Evolutionary conservation across 176 grass and related monocot genomes (phyloP), one percentile per base, ranked within the genome.

Genomic region (Oryza rufipogon): DNA sequence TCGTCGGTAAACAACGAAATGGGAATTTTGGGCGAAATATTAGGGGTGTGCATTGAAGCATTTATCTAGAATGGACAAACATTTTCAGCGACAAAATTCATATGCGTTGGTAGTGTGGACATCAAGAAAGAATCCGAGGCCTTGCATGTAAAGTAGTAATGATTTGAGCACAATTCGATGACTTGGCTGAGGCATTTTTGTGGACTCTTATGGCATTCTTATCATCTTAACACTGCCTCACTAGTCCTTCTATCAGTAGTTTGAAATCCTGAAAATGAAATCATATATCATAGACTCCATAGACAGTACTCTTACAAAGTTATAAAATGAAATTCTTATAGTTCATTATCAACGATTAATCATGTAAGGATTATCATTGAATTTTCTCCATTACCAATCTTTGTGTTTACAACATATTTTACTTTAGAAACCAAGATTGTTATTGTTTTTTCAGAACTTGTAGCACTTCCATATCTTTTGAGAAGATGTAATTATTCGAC

Each of bases 81-180:
- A 22, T 64, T 77, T 64, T 5, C 72, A 68, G 34, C 38, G 38
- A 39, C 23, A 23, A 7, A 1, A 39, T 39, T 39, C 38, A 39
- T 39, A 39, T 66, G 46, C 86, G 83, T 45, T 33, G 5, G 5
- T n/a, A 66, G 6, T 56, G n/a, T 16, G 11, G 46, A 64, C 64
- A 69, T 58, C 25, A 36, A 77, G 48, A 4, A 23, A 2, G 10
- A 23, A 39, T 39, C 13, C 46, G 41, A 75, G 26, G 34, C n/a
- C 28, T 52, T 61, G 33, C 46, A 7, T 75, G n/a, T 70, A 19
- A 26, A 26, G 38, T 26, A 16, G 38, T 26, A 73, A 34, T 71
- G 14, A 16, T 54, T 79, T 83, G 52, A 73, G 73, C 48, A 12
- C 52, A 80, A 28, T 74, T 54, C 11, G 68, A 84, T 84, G 19